Base-by-base conservation (phyloP, 805 yeast genomes). In the Starmera dryadoides region DNA sequence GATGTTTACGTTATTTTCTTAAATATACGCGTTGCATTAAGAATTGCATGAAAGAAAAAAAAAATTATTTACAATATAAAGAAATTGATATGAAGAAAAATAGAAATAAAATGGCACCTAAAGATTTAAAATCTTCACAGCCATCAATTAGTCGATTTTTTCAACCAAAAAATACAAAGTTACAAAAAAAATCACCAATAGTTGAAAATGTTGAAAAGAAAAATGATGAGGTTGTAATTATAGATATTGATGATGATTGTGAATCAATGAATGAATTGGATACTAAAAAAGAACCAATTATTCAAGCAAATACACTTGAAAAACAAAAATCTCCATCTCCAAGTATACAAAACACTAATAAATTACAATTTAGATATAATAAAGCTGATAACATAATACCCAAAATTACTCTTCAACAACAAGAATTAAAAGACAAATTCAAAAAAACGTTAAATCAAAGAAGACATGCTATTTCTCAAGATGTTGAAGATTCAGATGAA, bases 81-180 rank as follows among this genome's bases (percentile, higher is more conserved):
- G n/a, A n/a, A n/a, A n/a, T n/a, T n/a, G n/a, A n/a, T n/a, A n/a
- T n/a, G n/a, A n/a, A n/a, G n/a, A n/a, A n/a, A n/a, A n/a, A n/a
- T n/a, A n/a, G n/a, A n/a, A n/a, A n/a, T n/a, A n/a, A n/a, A n/a
- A n/a, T n/a, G n/a, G n/a, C n/a, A 21, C 23, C 8, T 6, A 6
- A 21, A 21, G 9, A 21, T 9, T 21, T n/a, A 5, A 28, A n/a
- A 16, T 28, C 30, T 9, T 28, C 18, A 3, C 63, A 59, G 35
- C 58, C 60, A 3, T 43, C 53, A 6, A 59, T 59, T 4, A 59
- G 62, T 36, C 46, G 45, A 37, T 59, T 59, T 32, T 59, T 59
- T 39, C 23, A 21, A 21, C 23, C 23, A 6, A 56, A 50, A 39
- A 15, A 47, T 6, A 11, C 17, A 29, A 23, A 19, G 16, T 8